phyloP scores from a whole-genome alignment of 768 basidiomycete genomes.

The Boletales sp. region DNA sequence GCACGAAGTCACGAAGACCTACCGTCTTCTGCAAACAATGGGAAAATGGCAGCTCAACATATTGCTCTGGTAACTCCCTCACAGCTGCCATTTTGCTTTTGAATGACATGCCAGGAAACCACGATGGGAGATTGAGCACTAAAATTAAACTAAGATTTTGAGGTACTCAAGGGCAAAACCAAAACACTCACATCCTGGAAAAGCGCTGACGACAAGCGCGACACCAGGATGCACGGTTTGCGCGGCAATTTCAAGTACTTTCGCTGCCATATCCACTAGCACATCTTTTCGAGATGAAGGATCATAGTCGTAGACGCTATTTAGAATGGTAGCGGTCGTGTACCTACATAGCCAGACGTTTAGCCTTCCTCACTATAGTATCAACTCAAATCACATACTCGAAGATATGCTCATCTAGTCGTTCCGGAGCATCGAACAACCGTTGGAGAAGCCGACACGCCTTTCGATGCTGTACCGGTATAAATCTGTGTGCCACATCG shows the following conservation, averaged over 20 bases:
- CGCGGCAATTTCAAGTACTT: background rate
- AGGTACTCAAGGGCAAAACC: no score
- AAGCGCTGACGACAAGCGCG: background rate
- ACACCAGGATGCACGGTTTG: constrained; percentile 3
- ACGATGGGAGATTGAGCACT: constrained; percentile 14
- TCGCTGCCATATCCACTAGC: background rate
- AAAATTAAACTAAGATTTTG: no score
- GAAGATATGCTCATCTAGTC: constrained; percentile 1
- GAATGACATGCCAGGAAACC: constrained; percentile 12
- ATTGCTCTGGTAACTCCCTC: background rate
- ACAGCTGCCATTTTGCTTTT: background rate
- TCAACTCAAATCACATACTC: background rate
- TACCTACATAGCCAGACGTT: background rate
- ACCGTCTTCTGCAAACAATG: constrained; percentile 2
- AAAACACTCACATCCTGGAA: constrained; percentile 4
- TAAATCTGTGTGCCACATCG: background rate
- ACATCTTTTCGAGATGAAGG: constrained; percentile 2
- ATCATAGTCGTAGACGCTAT: constrained; percentile 5
- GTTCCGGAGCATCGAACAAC: background rate
- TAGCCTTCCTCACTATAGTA: background rate
- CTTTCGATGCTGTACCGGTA: background rate
- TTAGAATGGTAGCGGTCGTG: constrained; percentile 2
- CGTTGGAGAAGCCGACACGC: constrained; percentile 1
- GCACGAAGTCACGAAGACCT: background rate
- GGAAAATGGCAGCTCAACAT: background rate